Percentiles rank a stretch among this genome's conserved stretches.
These are phyloP conservation scores for Talaromyces atroroseus DNA, from an alignment of 2,329 filamentous ascomycete species.

Conservation along the genomic window DNA sequence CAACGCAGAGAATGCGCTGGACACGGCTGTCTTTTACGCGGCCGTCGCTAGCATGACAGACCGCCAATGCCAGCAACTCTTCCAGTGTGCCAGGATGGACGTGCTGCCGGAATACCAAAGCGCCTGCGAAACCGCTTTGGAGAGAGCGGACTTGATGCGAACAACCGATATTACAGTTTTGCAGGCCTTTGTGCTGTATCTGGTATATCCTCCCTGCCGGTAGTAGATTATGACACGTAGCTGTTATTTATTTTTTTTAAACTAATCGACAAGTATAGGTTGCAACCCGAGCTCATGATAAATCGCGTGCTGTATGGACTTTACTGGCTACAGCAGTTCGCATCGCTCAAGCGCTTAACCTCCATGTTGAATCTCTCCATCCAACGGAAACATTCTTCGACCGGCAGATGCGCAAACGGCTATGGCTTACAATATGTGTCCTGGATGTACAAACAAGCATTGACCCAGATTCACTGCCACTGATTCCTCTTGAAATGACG, in stretches of 20 bases:
- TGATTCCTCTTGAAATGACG: conserved; percentile 16
- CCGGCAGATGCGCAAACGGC: conserved; percentile 13
- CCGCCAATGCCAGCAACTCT: conserved; percentile 13
- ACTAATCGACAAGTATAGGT: conserved; percentile 9
- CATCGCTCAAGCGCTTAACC: conserved; percentile 21
- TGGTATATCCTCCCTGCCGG: conserved; percentile 16
- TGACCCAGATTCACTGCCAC: conserved; percentile 7
- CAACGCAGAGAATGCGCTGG: conserved; percentile 15
- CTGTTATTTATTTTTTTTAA: no score
- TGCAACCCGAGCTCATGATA: conserved; percentile 22
- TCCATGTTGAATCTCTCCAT: conserved; percentile 15
- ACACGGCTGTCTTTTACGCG: conserved; percentile 17
- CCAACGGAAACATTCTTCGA: conserved; percentile 19
- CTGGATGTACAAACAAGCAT: conserved; percentile 12
- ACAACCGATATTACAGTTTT: conserved; percentile 18
- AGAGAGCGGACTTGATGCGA: conserved; percentile 13
- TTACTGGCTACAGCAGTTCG: conserved; percentile 25
- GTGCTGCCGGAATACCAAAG: conserved; percentile 12
- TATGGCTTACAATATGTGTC: conserved; percentile 14
- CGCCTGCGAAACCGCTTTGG: conserved; percentile 17
- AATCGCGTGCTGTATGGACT: conserved; percentile 25
- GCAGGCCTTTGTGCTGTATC: conserved; percentile 21
- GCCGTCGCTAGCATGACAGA: conserved; percentile 18
- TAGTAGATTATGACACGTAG: not conserved
- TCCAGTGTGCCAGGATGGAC: conserved; percentile 12